Base-by-base conservation (phyloP, 1,139 yeast species). In the Yamadazyma oceani region DNA sequence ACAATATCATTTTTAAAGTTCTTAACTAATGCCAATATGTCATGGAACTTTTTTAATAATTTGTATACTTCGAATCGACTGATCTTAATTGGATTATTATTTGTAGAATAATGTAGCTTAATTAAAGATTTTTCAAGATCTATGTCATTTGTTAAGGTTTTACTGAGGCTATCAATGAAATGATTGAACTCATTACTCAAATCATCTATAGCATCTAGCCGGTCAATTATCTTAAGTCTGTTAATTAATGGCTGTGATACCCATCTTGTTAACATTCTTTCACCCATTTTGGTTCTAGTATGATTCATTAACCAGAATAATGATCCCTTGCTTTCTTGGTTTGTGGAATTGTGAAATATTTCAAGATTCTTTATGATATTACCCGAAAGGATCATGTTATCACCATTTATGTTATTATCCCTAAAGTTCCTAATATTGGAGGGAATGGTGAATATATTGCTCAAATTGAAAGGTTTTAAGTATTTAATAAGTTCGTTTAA, bases 251-350 rank as follows among this genome's bases (percentile, higher is more conserved):
- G 98, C 43, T 74, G 68, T 1, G 80, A 70, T 0, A 90, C 63
- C 98, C 98, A 92, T 35, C 73, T 67, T 24, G 70, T 69, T 14
- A 92, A 57, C 41, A 78, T 52, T 38, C 96, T 62, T 36, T 69
- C 74, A 0, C 98, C 98, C 60, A 82, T 85, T 23, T 73, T 69
- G 0, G 97, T 87, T 31, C 79, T 64, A 0, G 97, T 86, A 45
- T 84, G 90, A 56, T 90, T 86, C 44, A 92, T 54, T 2, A 87
- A 64, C 88, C 92, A 85, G 12, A 85, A 60, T 13, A 92, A 61
- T 0, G 96, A 80, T 0, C 97, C 97, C 24, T 68, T 64, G 6
- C 64, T 66, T 1, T 73, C 64, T 13, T 62, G 59, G 44, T 80
- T 79, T 0, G 92, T 78, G 2, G 72, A 64, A 50, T 86, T 86